phyloP scores from a whole-genome alignment of 768 basidiomycete genomes.

The Rubroboletus pulcherrimus region DNA sequence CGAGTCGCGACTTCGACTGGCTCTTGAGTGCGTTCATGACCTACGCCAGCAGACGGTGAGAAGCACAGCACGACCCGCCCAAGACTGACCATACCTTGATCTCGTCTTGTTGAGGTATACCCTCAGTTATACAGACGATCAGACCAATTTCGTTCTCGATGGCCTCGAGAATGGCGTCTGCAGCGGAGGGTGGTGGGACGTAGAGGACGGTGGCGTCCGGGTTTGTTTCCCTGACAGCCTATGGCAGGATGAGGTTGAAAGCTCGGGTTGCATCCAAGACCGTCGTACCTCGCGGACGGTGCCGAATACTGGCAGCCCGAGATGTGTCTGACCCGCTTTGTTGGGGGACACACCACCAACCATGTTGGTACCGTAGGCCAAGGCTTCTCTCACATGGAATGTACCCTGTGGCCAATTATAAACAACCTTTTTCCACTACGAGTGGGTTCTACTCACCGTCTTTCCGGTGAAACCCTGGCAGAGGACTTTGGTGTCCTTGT shows the following conservation, averaged over 20 bases:
- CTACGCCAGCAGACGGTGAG: slow-evolving; percentile 34
- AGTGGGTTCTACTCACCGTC: slow-evolving; percentile 54
- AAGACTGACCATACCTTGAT: slow-evolving; percentile 58
- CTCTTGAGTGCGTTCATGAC: slow-evolving; percentile 91
- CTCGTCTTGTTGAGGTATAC: slow-evolving; percentile 97
- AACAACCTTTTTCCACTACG: neutral
- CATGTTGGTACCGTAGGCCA: slow-evolving; percentile 95
- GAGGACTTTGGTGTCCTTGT: slow-evolving; percentile 92
- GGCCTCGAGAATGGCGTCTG: slow-evolving; percentile 97
- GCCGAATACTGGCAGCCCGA: slow-evolving; percentile 93
- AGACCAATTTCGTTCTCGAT: slow-evolving; percentile 97
- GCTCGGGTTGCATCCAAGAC: neutral
- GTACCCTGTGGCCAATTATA: slow-evolving; percentile 60
- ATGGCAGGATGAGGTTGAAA: slow-evolving; percentile 6
- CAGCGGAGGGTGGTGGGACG: slow-evolving; percentile 94
- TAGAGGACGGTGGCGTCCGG: slow-evolving; percentile 97
- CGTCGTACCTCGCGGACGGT: slow-evolving; percentile 76
- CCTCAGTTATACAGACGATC: slow-evolving; percentile 98
- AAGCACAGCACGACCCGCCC: neutral
- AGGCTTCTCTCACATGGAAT: slow-evolving; percentile 91
- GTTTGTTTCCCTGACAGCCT: slow-evolving; percentile 83
- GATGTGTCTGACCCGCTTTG: slow-evolving; percentile 94
- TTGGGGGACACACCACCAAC: slow-evolving; percentile 96
- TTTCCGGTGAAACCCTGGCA: slow-evolving; percentile 95
- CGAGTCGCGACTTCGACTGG: slow-evolving; percentile 92